Percentiles rank a stretch among this genome's conserved stretches.
These are phyloP conservation scores for Dichotomocladium elegans DNA, from an alignment of 371 early-diverging fungal species.

Conservation along the genomic window DNA sequence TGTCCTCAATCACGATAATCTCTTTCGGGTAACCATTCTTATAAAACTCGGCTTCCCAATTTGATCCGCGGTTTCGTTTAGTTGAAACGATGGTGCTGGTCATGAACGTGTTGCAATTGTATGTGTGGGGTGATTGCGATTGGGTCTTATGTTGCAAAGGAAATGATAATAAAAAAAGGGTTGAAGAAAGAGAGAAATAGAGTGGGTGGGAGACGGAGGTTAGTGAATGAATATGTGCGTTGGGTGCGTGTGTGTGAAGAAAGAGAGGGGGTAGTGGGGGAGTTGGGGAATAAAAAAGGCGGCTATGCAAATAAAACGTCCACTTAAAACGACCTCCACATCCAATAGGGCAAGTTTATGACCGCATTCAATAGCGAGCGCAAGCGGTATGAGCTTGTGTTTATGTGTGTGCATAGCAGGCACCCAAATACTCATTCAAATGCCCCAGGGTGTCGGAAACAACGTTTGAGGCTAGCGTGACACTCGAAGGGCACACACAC, in stretches of 20 bases:
- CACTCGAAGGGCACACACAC: too few relatives aligned
- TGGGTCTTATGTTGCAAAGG: too few relatives aligned
- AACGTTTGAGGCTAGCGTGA: too few relatives aligned
- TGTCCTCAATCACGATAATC: constrained; percentile 60
- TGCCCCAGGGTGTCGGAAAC: too few relatives aligned
- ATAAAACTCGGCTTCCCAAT: constrained; percentile 56
- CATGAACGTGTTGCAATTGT: too few relatives aligned
- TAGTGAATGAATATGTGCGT: neutral
- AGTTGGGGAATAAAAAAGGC: neutral
- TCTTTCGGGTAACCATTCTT: constrained; percentile 63
- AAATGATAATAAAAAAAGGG: neutral
- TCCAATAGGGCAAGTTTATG: neutral
- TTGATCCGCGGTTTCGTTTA: constrained; percentile 20
- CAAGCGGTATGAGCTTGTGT: neutral
- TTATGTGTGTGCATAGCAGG: neutral
- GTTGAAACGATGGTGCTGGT: constrained; percentile 6
- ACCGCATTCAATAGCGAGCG: neutral
- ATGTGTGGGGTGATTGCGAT: too few relatives aligned
- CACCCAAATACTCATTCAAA: neutral
- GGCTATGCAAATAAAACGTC: too few relatives aligned
- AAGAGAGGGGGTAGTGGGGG: neutral
- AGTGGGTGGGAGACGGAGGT: too few relatives aligned
- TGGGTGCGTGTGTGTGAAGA: neutral
- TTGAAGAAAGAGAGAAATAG: neutral
- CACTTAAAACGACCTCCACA: too few relatives aligned